Evolutionary conservation across 257 asterid genomes (phyloP).

Genomic region (Perilla frutescens): DNA sequence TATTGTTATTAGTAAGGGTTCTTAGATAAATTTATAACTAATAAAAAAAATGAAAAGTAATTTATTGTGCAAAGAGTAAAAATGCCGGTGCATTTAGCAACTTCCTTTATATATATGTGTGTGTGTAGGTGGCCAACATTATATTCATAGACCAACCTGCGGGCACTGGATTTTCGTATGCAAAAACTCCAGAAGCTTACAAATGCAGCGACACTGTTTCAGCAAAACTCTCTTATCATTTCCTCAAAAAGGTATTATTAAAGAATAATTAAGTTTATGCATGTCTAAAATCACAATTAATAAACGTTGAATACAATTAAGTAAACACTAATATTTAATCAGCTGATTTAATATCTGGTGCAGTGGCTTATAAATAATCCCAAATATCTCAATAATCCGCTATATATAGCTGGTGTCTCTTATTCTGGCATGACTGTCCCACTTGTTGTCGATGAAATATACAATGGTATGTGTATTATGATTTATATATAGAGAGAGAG

Average conservation of each 20-base stretch:
- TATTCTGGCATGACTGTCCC: constrained; percentile 38
- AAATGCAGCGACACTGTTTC: constrained; percentile 31
- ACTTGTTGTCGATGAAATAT: constrained; percentile 31
- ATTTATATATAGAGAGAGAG: too few relatives aligned
- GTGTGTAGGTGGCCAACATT: constrained; percentile 38
- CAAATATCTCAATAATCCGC: constrained; percentile 37
- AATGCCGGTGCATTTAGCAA: too few relatives aligned
- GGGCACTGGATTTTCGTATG: constrained; percentile 49
- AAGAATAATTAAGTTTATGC: too few relatives aligned
- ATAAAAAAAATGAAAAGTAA: too few relatives aligned
- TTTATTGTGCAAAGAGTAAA: too few relatives aligned
- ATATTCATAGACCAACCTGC: constrained; percentile 45
- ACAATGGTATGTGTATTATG: constrained; percentile 2
- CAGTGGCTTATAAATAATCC: constrained; percentile 52
- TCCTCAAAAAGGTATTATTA: constrained; percentile 38
- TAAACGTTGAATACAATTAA: too few relatives aligned
- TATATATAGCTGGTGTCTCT: constrained; percentile 44
- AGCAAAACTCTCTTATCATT: constrained; percentile 26
- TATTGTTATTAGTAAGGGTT: too few relatives aligned
- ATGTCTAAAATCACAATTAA: too few relatives aligned
- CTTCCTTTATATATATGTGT: too few relatives aligned
- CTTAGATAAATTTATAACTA: too few relatives aligned
- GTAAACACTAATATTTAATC: too few relatives aligned
- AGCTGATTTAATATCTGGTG: neutral
- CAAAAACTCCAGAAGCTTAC: constrained; percentile 33